Evolutionary conservation across 2,329 filamentous ascomycete genomes (phyloP).

Genomic region (Torrubiella hemipterigena): DNA sequence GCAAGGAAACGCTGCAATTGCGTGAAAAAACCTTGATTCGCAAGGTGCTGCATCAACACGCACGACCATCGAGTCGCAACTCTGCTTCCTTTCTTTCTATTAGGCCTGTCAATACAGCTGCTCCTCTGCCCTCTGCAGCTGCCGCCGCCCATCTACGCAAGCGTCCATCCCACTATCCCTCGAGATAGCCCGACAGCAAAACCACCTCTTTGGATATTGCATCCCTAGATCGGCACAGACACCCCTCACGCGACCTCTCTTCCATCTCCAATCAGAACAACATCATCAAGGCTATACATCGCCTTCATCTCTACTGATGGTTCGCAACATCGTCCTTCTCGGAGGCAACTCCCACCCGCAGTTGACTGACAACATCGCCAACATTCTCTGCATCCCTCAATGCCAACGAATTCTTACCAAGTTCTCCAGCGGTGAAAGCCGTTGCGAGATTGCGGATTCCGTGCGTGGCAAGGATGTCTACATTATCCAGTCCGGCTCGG

Average conservation of each 20-base stretch:
- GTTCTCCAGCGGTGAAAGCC: constrained; percentile 90
- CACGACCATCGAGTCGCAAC: not conserved
- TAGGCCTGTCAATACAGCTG: constrained; percentile 2
- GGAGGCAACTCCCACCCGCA: constrained; percentile 87
- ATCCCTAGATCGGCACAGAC: too few species aligned
- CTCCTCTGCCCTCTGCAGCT: not conserved
- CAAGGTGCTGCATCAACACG: not conserved
- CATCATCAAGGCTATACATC: not conserved
- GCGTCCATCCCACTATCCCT: not conserved
- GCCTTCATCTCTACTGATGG: constrained; percentile 43
- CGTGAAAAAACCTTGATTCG: too few species aligned
- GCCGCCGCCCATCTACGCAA: not conserved
- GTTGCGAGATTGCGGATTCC: constrained; percentile 91
- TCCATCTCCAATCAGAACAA: not conserved
- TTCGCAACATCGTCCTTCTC: constrained; percentile 88
- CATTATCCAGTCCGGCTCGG: constrained; percentile 89
- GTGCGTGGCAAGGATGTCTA: constrained; percentile 98
- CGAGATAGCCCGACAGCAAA: not conserved
- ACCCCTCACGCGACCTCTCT: too few species aligned
- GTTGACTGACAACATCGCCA: constrained; percentile 77
- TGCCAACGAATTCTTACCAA: constrained; percentile 78
- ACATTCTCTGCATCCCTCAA: constrained; percentile 73
- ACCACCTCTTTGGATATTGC: not conserved
- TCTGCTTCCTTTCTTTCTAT: constrained; percentile 2
- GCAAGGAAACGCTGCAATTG: too few species aligned